These are phyloP conservation scores for Ustilago nuda DNA, from an alignment of 1,284 basidiomycete genomes.

Conservation along the genomic window DNA sequence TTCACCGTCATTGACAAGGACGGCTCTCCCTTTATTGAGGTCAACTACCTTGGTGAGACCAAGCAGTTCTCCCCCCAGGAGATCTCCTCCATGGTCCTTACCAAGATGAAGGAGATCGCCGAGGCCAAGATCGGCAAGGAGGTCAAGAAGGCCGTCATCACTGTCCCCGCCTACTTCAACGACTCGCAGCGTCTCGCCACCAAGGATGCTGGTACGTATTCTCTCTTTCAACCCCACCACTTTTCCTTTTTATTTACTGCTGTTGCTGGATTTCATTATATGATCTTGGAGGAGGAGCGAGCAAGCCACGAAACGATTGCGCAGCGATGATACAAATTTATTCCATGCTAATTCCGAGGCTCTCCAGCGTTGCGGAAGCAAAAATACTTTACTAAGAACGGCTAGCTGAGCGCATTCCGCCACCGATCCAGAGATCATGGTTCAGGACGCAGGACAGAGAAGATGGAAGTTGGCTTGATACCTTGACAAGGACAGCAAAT, in stretches of 20 bases:
- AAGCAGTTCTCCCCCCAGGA: constrained; percentile 76
- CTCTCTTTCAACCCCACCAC: background rate
- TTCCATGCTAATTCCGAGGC: constrained; percentile 69
- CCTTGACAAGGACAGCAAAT: background rate
- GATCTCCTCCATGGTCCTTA: constrained; percentile 97
- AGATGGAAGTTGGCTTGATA: background rate
- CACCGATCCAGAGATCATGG: constrained; percentile 1
- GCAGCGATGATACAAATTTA: constrained; percentile 66
- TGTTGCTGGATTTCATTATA: background rate
- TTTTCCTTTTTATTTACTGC: background rate
- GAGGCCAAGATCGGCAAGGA: constrained; percentile 77
- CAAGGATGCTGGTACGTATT: constrained; percentile 71
- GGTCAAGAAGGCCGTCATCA: constrained; percentile 77
- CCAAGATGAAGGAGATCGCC: constrained; percentile 93
- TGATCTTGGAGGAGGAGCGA: background rate
- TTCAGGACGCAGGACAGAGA: background rate
- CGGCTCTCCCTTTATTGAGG: constrained; percentile 74
- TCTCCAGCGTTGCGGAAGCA: constrained; percentile 54
- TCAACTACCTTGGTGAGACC: constrained; percentile 75
- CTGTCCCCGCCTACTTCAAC: constrained; percentile 80
- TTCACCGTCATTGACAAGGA: constrained; percentile 75
- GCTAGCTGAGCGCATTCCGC: constrained; percentile 57
- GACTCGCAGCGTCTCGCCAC: constrained; percentile 78
- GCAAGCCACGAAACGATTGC: constrained; percentile 22
- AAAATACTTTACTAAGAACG: constrained; percentile 61